phyloP scores from a whole-genome alignment of 768 basidiomycete species.

The Rhizopogon salebrosus region DNA sequence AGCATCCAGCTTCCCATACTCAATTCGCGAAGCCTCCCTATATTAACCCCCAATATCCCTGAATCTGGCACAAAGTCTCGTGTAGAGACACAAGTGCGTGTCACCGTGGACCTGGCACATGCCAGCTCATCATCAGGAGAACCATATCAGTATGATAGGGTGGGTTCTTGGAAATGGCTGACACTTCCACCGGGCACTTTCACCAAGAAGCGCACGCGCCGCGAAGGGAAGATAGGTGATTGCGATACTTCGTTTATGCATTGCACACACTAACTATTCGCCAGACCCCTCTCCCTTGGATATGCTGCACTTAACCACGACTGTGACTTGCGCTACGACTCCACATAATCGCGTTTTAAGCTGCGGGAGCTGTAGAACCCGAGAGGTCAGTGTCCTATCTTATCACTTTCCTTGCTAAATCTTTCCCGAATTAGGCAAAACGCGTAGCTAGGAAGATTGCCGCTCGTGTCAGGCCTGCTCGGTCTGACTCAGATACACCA shows the following conservation, averaged over 20 bases:
- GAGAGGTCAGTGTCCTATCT: constrained; percentile 54
- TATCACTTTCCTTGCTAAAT: constrained; percentile 6
- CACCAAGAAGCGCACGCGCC: constrained; percentile 79
- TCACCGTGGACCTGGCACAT: constrained; percentile 75
- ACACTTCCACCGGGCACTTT: constrained; percentile 76
- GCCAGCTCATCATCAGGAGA: constrained; percentile 55
- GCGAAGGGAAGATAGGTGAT: constrained; percentile 77
- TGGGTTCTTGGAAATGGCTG: constrained; percentile 91
- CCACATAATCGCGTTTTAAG: constrained; percentile 74
- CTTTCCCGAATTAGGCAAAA: constrained; percentile 56
- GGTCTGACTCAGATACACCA: constrained; percentile 67
- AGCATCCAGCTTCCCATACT: constrained; percentile 12
- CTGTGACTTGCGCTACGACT: constrained; percentile 76
- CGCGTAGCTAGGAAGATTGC: constrained; percentile 87
- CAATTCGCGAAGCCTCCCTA: constrained; percentile 53
- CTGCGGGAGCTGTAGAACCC: constrained; percentile 83
- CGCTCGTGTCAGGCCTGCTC: constrained; percentile 72
- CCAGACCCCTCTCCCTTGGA: constrained; percentile 65
- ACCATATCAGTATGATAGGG: constrained; percentile 63
- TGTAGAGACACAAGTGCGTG: constrained; percentile 92
- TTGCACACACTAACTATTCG: constrained; percentile 15
- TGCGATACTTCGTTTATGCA: constrained; percentile 11
- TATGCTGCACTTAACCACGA: constrained; percentile 65
- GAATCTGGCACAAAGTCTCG: constrained; percentile 82
- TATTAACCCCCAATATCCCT: constrained; percentile 81